Evolutionary conservation across 2,329 filamentous ascomycete genomes (phyloP).

Genomic region (Diaporthe sp.): DNA sequence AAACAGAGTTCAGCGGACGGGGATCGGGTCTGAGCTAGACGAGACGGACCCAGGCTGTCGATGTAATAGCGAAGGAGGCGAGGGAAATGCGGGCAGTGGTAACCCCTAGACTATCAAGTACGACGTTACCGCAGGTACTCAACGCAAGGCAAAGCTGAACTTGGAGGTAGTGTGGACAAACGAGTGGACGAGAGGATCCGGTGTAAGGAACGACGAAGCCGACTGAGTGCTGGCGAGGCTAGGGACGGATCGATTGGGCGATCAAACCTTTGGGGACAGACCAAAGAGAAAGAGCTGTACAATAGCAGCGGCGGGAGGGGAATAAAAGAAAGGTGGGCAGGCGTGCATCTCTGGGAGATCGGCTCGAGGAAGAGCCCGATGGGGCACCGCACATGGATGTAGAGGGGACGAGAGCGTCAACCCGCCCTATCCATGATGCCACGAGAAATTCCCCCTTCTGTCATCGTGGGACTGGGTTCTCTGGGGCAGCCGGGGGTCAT

Average conservation of each 20-base stretch:
- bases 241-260: conserved; percentile 14
- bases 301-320: conserved; percentile 19
- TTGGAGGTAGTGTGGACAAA: conserved; percentile 22
- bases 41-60: not conserved
- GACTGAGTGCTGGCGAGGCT: conserved; percentile 22
- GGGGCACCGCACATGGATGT: conserved; percentile 3
- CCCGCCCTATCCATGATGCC: conserved; percentile 22
- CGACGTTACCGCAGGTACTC: conserved; percentile 10
- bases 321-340: conserved; percentile 1
- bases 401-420: not conserved
- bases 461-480: not conserved
- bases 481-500: conserved; percentile 9
- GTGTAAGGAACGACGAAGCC: conserved; percentile 23
- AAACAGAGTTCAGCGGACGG: conserved; percentile 10
- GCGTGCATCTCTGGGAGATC: conserved; percentile 17
- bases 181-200: conserved; percentile 20
- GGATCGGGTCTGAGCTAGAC: conserved; percentile 17
- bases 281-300: not conserved
- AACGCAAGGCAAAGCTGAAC: conserved; percentile 1
- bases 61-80: not conserved
- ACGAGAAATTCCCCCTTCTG: conserved; percentile 25
- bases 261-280: conserved; percentile 13
- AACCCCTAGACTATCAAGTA: conserved; percentile 14
- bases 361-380: conserved; percentile 1
- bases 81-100: not conserved